Conservation (phyloP, 2,329 filamentous ascomycete genomes). For the Penicillium sp. region DNA sequence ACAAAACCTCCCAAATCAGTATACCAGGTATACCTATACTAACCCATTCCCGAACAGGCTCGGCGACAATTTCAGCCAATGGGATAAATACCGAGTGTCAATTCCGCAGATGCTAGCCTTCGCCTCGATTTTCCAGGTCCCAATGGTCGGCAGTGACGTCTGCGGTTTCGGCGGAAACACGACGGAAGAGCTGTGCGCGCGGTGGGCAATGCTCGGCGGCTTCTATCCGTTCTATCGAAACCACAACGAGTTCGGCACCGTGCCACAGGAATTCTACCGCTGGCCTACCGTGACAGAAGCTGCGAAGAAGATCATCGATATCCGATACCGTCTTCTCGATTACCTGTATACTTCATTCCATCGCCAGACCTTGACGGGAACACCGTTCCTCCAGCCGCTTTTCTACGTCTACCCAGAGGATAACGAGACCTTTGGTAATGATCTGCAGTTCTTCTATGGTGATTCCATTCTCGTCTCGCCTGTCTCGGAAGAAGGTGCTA, state of each 20-base stretch:
- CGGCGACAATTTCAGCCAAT: slow-evolving; percentile 60
- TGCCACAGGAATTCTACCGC: slow-evolving; percentile 70
- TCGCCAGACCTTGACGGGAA: slow-evolving; percentile 59
- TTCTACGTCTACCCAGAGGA: slow-evolving; percentile 69
- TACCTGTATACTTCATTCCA: slow-evolving; percentile 74
- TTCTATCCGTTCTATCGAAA: slow-evolving; percentile 76
- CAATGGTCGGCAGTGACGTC: slow-evolving; percentile 69
- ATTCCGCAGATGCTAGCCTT: slow-evolving; percentile 62
- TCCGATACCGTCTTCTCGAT: slow-evolving; percentile 73
- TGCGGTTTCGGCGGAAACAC: slow-evolving; percentile 72
- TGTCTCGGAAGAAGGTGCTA: slow-evolving; percentile 53
- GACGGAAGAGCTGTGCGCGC: slow-evolving; percentile 66
- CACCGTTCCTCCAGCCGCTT: slow-evolving; percentile 65
- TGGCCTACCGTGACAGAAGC: slow-evolving; percentile 64
- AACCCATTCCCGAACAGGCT: slow-evolving; percentile 40
- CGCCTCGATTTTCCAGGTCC: slow-evolving; percentile 64
- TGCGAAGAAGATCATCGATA: slow-evolving; percentile 66
- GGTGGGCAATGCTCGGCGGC: slow-evolving; percentile 72
- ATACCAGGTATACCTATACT: slow-evolving; percentile 28
- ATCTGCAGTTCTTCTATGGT: slow-evolving; percentile 61
- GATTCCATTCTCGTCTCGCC: slow-evolving; percentile 57
- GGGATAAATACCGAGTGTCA: slow-evolving; percentile 59
- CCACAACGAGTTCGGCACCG: slow-evolving; percentile 57
- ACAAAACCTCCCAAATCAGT: slow-evolving; percentile 21
- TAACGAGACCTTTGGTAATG: slow-evolving; percentile 50